Base-by-base conservation (phyloP, 495 filamentous ascomycete genomes). In the Hypoxylon intermedium region DNA sequence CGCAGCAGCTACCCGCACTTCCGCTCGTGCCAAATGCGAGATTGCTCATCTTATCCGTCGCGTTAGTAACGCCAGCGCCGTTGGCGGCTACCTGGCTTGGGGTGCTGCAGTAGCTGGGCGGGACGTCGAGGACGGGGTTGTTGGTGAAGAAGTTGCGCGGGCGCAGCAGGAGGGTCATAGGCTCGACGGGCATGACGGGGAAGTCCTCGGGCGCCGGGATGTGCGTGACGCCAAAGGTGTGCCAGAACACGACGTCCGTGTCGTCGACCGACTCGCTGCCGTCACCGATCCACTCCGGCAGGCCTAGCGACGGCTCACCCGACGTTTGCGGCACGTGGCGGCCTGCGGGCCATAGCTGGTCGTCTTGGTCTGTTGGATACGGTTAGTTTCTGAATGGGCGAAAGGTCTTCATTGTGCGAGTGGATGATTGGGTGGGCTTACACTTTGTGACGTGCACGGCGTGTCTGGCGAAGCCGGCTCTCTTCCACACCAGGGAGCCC, bases 181-280 rank as follows among this genome's bases (percentile, higher is more conserved):
- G 89, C 78, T 96, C 91, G 0, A 88, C 90, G 1, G 92, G 93
- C 93, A 98, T 98, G 65, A 98, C 81, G 24, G 93, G 93, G 75
- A 89, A 98, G 71, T 98, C 93, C 68, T 98, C 93, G 0, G 92
- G 92, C 0, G 91, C 75, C 0, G 93, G 93, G 81, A 97, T 96
- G 72, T 98, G 93, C 6, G 88, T 93, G 4, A 97, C 77, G 23
- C 93, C 93, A 67, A 97, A 98, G 0, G 93, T 98, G 74, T 98
- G 93, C 93, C 93, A 98, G 16, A 98, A 82, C 2, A 98, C 93
- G 18, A 96, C 74, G 73, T 98, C 90, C 5, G 86, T 89, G 74
- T 97, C 89, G 20, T 90, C 90, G 60, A 97, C 88, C 31, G 78
- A 85, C 62, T 78, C 84, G 36, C 75, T 77, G n/a, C 87, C 85